Evolutionary conservation across 2,329 filamentous ascomycete species (phyloP), one percentile per base, ranked within the genome.

Genomic region (Botrytis pseudocinerea): DNA sequence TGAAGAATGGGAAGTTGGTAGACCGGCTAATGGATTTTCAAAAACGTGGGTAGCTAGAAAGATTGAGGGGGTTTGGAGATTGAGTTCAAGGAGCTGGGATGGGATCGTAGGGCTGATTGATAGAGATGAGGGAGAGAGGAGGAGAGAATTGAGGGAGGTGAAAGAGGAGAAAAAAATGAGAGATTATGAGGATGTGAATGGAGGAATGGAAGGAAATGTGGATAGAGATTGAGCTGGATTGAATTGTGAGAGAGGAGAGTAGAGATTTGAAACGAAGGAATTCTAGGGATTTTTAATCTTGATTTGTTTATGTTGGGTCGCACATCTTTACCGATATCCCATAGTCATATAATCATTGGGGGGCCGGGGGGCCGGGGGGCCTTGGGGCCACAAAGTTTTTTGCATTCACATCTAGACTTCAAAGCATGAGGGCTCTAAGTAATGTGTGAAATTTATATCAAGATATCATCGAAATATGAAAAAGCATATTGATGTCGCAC

Each of bases 361-460:
- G n/a, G n/a, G n/a, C n/a, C n/a, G n/a, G n/a, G n/a, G n/a, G n/a
- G n/a, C n/a, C n/a, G n/a, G n/a, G n/a, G 14, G 42, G 14, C 2
- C 14, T 16, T 12, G 5, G 2, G 42, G 42, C 4, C 14, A 42
- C 42, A 42, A 2, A 42, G 14, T 1, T 3, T 16, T 42, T 4
- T 42, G 14, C 2, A 42, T 48, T 25, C 1, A 1, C 9, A n/a
- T 3, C 22, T 51, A 6, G 4, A 14, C 1, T 51, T 51, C 9
- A 6, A 25, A 1, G 46, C 4, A 51, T 25, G 4, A 48, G 9
- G 4, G 22, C 46, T 25, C 10, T 12, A 25, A 12, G 25, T 9
- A 5, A 25, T 0, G 12, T 5, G 9, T 25, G 22, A 22, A 25
- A 51, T 51, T 0, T 1, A 12, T 12, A n/a, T n/a, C 22, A n/a